Conservation (phyloP, 257 asterid species). For the Apocynum venetum region DNA sequence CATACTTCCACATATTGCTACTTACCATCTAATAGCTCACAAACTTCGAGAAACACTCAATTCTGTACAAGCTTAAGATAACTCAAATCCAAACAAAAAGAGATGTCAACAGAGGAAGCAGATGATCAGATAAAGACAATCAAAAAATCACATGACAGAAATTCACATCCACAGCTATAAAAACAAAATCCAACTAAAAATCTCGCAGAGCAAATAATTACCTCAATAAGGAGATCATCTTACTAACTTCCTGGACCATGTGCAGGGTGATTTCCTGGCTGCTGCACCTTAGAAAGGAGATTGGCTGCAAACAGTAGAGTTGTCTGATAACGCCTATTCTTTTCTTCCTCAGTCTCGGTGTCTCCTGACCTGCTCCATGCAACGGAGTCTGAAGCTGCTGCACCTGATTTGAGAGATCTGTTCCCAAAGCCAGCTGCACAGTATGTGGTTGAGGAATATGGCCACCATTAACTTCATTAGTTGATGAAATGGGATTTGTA, state of each 20-base stretch:
- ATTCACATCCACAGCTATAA: not conserved
- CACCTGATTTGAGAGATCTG: slow-evolving; percentile 37
- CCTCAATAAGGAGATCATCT: slow-evolving; percentile 48
- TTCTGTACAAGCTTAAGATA: not conserved
- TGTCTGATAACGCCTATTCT: slow-evolving; percentile 79
- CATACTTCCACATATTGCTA: not conserved
- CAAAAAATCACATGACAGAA: slow-evolving; percentile 2
- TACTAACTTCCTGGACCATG: slow-evolving; percentile 65
- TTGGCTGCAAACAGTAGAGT: slow-evolving; percentile 89
- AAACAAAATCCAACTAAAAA: not conserved
- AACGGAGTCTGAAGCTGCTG: slow-evolving; percentile 55
- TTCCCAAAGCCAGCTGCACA: slow-evolving; percentile 39
- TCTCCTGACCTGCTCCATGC: slow-evolving; percentile 53
- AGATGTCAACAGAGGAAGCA: not conserved
- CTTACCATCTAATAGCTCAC: not conserved
- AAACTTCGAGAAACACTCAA: not conserved
- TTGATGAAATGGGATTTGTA: slow-evolving; percentile 39
- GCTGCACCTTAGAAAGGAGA: slow-evolving; percentile 77
- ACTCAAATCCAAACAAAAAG: not conserved
- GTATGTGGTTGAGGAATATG: slow-evolving; percentile 43
- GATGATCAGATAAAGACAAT: not conserved
- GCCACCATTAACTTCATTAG: slow-evolving; percentile 45
- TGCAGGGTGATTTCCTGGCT: slow-evolving; percentile 64
- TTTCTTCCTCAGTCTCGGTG: slow-evolving; percentile 77
- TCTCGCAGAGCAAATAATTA: slow-evolving; percentile 22